A percentile compares a stretch with the other conserved stretches of the same genome.
These are phyloP conservation scores for Ustanciosporium gigantosporum DNA, from an alignment of 1,284 basidiomycete species.

Conservation along the genomic window DNA sequence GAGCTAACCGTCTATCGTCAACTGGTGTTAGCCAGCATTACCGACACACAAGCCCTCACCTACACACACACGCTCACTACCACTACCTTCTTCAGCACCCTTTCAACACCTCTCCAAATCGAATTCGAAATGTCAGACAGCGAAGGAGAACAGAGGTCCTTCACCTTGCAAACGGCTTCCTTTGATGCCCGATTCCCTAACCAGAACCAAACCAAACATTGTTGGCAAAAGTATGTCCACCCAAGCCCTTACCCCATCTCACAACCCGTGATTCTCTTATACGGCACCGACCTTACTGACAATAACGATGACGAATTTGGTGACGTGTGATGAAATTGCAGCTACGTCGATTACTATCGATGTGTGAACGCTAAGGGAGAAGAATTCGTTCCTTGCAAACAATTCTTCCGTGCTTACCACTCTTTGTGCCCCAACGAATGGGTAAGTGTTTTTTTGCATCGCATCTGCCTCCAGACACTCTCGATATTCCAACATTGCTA, in stretches of 20 bases:
- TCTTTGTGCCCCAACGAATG: conserved; percentile 83
- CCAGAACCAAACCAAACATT: conserved; percentile 62
- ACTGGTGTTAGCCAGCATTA: too few species aligned
- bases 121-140: conserved; percentile 46
- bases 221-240: conserved; percentile 59
- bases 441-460: conserved; percentile 42
- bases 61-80: too few species aligned
- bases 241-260: too few species aligned
- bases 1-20: too few species aligned
- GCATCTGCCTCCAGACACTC: background rate
- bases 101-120: too few species aligned
- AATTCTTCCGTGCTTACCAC: conserved; percentile 95
- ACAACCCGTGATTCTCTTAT: background rate
- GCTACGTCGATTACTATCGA: conserved; percentile 80
- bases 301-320: background rate
- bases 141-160: conserved; percentile 43
- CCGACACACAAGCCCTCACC: too few species aligned
- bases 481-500: too few species aligned
- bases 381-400: conserved; percentile 95
- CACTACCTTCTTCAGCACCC: too few species aligned
- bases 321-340: conserved; percentile 3
- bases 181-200: conserved; percentile 61
- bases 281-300: conserved; percentile 1
- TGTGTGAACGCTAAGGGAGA: conserved; percentile 96
- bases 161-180: conserved; percentile 56